phyloP scores from a whole-genome alignment of 768 basidiomycete genomes.

The Ramaria sp. region DNA sequence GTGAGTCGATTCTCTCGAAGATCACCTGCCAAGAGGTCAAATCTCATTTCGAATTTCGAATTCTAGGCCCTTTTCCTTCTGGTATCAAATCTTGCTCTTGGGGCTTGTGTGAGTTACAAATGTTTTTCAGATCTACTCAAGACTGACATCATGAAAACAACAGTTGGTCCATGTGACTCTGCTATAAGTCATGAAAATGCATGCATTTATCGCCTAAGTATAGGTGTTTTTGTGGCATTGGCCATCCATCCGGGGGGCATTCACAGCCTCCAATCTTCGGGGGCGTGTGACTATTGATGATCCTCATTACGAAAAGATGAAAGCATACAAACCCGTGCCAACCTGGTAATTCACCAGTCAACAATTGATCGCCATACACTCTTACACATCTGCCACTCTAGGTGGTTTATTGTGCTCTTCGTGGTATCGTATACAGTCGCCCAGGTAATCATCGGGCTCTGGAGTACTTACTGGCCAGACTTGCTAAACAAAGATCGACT shows the following conservation, averaged over 20 bases:
- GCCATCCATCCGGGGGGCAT: constrained; percentile 2
- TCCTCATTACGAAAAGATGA: constrained; percentile 13
- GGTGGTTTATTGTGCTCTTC: constrained; percentile 16
- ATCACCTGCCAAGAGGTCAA: constrained; percentile 3
- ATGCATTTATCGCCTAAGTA: constrained; percentile 7
- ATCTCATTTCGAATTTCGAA: constrained; percentile 9
- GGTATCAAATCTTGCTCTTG: constrained; percentile 24
- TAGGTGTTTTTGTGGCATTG: constrained; percentile 15
- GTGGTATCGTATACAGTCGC: constrained; percentile 13
- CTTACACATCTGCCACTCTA: not conserved
- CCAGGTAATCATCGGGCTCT: constrained; percentile 9
- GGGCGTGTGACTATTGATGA: constrained; percentile 3
- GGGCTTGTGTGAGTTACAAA: constrained; percentile 15
- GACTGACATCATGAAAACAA: not conserved
- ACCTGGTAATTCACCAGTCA: constrained; percentile 5
- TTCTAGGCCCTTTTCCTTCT: constrained; percentile 21
- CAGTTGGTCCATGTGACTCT: not conserved
- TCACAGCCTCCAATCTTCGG: not conserved
- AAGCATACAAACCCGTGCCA: constrained; percentile 14
- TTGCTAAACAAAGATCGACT: too few species aligned
- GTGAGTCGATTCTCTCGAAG: constrained; percentile 8
- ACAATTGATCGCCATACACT: not conserved
- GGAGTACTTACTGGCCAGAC: not conserved
- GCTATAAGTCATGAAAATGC: constrained; percentile 16
- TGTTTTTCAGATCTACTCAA: not conserved